phyloP scores from a whole-genome alignment of 129 eudicot species.

The Artemisia annua region DNA sequence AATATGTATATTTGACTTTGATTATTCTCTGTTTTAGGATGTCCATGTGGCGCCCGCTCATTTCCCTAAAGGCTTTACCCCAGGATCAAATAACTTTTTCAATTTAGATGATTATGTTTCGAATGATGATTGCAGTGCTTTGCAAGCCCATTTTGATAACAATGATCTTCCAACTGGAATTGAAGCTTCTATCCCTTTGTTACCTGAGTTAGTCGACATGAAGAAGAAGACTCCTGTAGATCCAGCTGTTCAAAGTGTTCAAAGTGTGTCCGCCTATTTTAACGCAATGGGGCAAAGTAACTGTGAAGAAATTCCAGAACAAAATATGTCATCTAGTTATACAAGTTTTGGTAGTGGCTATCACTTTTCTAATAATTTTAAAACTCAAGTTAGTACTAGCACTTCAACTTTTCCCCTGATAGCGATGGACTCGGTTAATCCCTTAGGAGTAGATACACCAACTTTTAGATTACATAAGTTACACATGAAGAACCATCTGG shows the following conservation, averaged over 20 bases:
- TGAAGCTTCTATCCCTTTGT: constrained; percentile 74
- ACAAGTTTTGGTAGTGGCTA: not conserved
- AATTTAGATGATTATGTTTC: constrained; percentile 40
- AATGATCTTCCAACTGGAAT: constrained; percentile 69
- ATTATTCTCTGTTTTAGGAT: constrained; percentile 15
- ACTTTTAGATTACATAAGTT: not conserved
- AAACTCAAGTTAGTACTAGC: constrained; percentile 4
- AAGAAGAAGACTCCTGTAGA: not conserved
- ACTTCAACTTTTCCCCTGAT: constrained; percentile 7
- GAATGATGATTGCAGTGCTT: constrained; percentile 43
- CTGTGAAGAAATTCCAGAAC: constrained; percentile 6
- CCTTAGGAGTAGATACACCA: not conserved
- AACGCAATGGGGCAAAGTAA: not conserved
- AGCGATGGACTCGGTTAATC: not conserved
- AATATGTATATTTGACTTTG: not conserved
- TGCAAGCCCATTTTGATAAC: constrained; percentile 78
- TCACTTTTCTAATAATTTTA: not conserved
- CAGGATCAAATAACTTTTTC: constrained; percentile 31
- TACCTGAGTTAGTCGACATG: constrained; percentile 25
- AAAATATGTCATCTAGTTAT: not conserved
- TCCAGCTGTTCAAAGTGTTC: not conserved
- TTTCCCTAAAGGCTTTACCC: not conserved
- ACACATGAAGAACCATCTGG: not conserved
- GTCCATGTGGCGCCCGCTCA: not conserved
- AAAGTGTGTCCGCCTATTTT: not conserved